These are phyloP conservation scores for Tetrahymena thermophila DNA, from an alignment of 73 alveolate species.

Conservation along the genomic window DNA sequence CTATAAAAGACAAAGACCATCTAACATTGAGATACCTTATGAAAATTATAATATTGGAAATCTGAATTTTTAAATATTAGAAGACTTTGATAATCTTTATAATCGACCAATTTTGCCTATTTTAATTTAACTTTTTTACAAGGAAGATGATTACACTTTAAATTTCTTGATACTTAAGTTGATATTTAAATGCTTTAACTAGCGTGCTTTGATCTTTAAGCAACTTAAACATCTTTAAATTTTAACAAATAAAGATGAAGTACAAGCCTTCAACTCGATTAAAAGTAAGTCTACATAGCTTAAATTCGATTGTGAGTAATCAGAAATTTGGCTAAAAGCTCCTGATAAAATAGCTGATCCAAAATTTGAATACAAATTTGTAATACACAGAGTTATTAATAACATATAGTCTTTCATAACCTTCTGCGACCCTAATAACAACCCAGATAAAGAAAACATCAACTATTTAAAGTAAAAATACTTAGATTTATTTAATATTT, in stretches of 20 bases:
- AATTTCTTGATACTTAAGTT: not conserved
- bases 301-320: not conserved
- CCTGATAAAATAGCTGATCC: not conserved
- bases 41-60: not conserved
- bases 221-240: not conserved
- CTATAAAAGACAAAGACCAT: not conserved
- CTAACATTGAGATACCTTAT: not conserved
- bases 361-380: not conserved
- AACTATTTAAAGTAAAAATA: not conserved
- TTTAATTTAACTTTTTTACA: not conserved
- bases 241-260: not conserved
- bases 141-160: not conserved
- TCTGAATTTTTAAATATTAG: not conserved
- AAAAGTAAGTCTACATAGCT: not conserved
- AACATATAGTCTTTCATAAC: not conserved
- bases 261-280: not conserved
- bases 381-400: not conserved
- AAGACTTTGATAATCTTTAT: not conserved
- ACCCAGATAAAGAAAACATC: not conserved
- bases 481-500: not conserved
- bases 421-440: not conserved
- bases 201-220: not conserved
- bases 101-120: not conserved
- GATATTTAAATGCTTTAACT: not conserved
- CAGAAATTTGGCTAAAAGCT: not conserved